Base-by-base conservation (phyloP, 2,329 filamentous ascomycete genomes). In the Massarina eburnea region DNA sequence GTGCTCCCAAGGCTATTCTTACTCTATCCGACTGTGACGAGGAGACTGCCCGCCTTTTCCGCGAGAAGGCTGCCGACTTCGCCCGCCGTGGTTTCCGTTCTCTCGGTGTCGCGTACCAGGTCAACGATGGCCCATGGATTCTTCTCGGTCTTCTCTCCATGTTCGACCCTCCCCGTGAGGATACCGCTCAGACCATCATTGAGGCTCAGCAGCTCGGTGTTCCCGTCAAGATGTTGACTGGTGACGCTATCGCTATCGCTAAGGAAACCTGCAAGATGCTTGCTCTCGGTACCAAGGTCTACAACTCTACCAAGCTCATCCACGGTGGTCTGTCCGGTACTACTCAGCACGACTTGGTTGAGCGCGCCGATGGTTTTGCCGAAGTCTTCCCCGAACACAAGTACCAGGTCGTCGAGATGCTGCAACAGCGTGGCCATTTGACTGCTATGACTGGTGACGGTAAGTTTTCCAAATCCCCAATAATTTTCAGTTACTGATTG, bases 181-280 rank as follows among this genome's bases (percentile, higher is more conserved):
- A 89, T 70, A 89, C 86, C 52, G 86, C 86, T 55, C 85, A 88
- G 75, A 89, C 86, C 56, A 89, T 89, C 64, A 76, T 86, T 63
- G 85, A 89, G 74, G 85, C 86, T 54, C 83, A 88, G 71, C 80
- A 85, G 68, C 84, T 89, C 46, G 86, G 86, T 77, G 84, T 89
- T 26, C 83, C 81, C 55, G 86, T 89, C 59, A 89, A 89, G 82
- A 89, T 89, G 86, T 76, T 89, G 71, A 89, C 86, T 74, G 86
- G 86, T 80, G 86, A 89, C 67, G 86, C 86, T 55, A 86, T 89
- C 60, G 85, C 86, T 61, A 89, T 89, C 57, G 86, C 86, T 48
- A 89, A 89, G 77, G 86, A 89, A 74, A 89, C 86, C 58, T 89
- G 86, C 81, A 88, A 88, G 77, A 89, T 89, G 83, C 79, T 89